Percentiles rank a stretch among this genome's conserved stretches.
Conservation (phyloP, 331 rosid genomes). For the Ulmus americana region DNA sequence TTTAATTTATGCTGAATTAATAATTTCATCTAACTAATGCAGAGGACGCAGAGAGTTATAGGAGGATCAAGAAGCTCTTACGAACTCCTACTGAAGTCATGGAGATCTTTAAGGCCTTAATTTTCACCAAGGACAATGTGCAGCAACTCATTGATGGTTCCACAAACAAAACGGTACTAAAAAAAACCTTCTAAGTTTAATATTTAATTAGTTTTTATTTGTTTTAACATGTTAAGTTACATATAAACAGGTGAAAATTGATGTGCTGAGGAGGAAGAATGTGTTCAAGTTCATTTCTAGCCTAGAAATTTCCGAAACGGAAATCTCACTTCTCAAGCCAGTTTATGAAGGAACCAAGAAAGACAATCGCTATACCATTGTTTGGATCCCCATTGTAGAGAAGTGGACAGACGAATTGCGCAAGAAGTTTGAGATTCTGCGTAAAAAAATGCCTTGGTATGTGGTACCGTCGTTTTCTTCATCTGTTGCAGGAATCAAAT, state of each 20-base stretch:
- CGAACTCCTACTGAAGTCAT: constrained; percentile 27
- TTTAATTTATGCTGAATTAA: too few species aligned
- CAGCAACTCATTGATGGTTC: constrained; percentile 32
- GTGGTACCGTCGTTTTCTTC: not conserved
- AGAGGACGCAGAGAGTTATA: constrained; percentile 17
- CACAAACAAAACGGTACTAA: constrained; percentile 17
- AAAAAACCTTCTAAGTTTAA: not conserved
- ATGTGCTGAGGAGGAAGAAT: constrained; percentile 39
- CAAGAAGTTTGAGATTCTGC: not conserved
- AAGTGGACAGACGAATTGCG: constrained; percentile 3
- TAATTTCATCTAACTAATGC: not conserved
- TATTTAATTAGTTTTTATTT: not conserved
- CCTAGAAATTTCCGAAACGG: constrained; percentile 40
- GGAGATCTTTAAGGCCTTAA: constrained; percentile 29
- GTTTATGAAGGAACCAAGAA: constrained; percentile 4
- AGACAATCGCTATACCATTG: constrained; percentile 6
- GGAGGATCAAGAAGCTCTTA: constrained; percentile 8
- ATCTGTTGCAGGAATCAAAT: not conserved
- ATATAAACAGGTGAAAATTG: constrained; percentile 32
- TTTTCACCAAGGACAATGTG: constrained; percentile 20
- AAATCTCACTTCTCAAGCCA: constrained; percentile 21
- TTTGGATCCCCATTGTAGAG: constrained; percentile 30
- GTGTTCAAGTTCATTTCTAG: constrained; percentile 43
- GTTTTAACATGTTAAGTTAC: not conserved
- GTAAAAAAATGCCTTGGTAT: constrained; percentile 16